Evolutionary conservation across 2,329 filamentous ascomycete genomes (phyloP).

Genomic region (Pseudogymnoascus pannorum): DNA sequence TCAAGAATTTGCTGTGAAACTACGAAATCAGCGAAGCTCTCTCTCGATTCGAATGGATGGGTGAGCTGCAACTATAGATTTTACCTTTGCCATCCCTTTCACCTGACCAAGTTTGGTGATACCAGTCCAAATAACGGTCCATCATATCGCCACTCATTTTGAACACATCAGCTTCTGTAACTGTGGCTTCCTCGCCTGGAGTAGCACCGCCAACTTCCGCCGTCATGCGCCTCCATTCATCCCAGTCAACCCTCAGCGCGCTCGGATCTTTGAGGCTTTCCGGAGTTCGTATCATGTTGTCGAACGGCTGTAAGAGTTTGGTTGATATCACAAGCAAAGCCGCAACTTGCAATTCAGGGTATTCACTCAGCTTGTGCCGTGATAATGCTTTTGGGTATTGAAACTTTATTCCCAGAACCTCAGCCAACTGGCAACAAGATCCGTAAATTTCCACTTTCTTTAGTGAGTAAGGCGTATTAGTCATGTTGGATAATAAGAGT

Average conservation of each 20-base stretch:
- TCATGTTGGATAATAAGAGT: background rate
- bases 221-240: constrained; percentile 53
- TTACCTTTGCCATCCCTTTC: constrained; percentile 35
- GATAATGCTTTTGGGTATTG: constrained; percentile 42
- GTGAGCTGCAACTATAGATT: constrained; percentile 7
- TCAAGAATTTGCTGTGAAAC: constrained; percentile 29
- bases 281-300: constrained; percentile 46
- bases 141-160: constrained; percentile 54
- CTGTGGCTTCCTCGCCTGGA: constrained; percentile 42
- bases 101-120: constrained; percentile 57
- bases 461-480: constrained; percentile 17
- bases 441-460: constrained; percentile 56
- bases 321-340: constrained; percentile 65
- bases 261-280: constrained; percentile 47
- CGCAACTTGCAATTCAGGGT: constrained; percentile 70
- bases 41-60: background rate
- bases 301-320: constrained; percentile 74
- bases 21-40: constrained; percentile 14
- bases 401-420: constrained; percentile 42
- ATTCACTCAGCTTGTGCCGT: constrained; percentile 19
- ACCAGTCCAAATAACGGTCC: constrained; percentile 76
- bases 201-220: constrained; percentile 30
- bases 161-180: constrained; percentile 56
- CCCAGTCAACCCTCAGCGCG: constrained; percentile 63
- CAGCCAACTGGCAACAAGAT: constrained; percentile 46